Percentiles rank a stretch among this genome's conserved stretches.
Evolutionary conservation across 2,329 filamentous ascomycete genomes (phyloP).

Genomic region (Clonostachys rhizophaga): DNA sequence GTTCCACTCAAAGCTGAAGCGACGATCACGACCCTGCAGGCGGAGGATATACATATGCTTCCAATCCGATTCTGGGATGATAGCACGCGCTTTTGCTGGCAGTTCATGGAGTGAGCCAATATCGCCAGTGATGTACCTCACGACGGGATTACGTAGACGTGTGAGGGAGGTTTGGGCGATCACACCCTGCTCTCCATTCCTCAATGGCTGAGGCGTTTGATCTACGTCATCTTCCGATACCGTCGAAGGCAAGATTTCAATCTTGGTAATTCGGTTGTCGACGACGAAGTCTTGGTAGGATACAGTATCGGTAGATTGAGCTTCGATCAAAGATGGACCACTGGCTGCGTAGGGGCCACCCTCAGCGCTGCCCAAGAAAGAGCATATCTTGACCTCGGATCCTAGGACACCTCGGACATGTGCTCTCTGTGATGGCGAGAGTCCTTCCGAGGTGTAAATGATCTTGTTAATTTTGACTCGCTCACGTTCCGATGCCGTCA

Average conservation of each 20-base stretch:
- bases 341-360: conserved; percentile 30
- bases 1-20: conserved; percentile 36
- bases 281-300: conserved; percentile 6
- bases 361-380: conserved; percentile 34
- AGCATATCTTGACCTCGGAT: conserved; percentile 23
- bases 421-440: conserved; percentile 22
- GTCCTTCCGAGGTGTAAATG: conserved; percentile 36
- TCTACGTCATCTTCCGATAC: no score
- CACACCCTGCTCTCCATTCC: background rate
- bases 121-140: background rate
- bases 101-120: background rate
- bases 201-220: background rate
- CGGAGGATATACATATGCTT: conserved; percentile 25
- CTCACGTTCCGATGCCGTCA: conserved; percentile 9
- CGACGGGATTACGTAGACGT: background rate
- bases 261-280: background rate
- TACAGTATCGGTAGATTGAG: background rate
- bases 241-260: background rate
- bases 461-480: conserved; percentile 28
- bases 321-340: conserved; percentile 15
- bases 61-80: conserved; percentile 8
- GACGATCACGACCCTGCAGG: conserved; percentile 30
- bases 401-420: conserved; percentile 22
- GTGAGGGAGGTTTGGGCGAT: background rate
- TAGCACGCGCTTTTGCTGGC: background rate